Evolutionary conservation across 2,329 filamentous ascomycete genomes (phyloP), one percentile per base, ranked within the genome.

Genomic region (Cordyceps javanica): DNA sequence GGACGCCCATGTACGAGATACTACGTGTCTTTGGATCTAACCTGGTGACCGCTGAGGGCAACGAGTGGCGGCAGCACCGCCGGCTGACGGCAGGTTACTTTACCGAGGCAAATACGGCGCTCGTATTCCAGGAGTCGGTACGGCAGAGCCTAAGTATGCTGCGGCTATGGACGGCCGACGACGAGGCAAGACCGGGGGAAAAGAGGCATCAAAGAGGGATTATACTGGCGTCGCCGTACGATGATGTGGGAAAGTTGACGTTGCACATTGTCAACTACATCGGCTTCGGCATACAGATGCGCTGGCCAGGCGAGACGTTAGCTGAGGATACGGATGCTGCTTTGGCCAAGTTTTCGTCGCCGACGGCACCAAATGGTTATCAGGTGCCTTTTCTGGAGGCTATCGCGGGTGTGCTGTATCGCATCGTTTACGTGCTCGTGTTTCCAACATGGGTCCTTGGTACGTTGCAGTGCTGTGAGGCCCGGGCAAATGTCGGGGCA

Each of bases 21-120:
- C 61, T 76, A 53, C 62, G 65, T 14, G 65, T 69, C 56, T 92
- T 87, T 67, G 89, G 89, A 36, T 78, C 83, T 57, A 93, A 90
- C 67, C 79, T 92, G 2, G 72, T 92, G 23, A 83, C 83, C 0
- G 84, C 86, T 2, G 89, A 92, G 69, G 88, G 88, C 1, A 67
- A 75, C 1, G 71, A 80, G 28, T 93, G 88, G 89, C 84, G 85
- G 32, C 78, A 82, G 70, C 89, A 93, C 68, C 82, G 89, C 60
- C 90, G 88, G 71, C 80, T 86, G 44, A 87, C 85, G 0, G 82
- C 85, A 28, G 83, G 88, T 0, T 83, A 83, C 4, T 92, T 93
- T 70, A 90, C 87, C 58, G 89, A 93, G 73, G 85, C 81, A 72
- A 92, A 90, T 69, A 86, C 89, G 58, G 76, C 79, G 14, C 69